These are phyloP conservation scores for Tricholoma hemisulphureum DNA, from an alignment of 768 basidiomycete genomes.

Conservation along the genomic window DNA sequence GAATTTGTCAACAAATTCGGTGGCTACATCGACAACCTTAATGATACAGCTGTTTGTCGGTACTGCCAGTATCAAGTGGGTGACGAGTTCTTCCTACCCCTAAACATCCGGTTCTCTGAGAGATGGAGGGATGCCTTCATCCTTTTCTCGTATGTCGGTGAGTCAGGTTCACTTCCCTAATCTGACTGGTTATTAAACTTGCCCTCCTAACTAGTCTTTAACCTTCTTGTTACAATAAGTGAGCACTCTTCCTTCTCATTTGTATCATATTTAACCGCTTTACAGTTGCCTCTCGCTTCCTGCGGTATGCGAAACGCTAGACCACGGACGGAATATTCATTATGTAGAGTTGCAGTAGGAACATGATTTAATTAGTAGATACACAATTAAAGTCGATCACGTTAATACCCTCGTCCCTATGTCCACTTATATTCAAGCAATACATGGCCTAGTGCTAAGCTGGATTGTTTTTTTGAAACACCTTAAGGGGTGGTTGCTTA, in stretches of 20 bases:
- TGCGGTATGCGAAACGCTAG: conserved; percentile 69
- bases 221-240: conserved; percentile 58
- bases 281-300: conserved; percentile 63
- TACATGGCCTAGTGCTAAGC: too few relatives aligned
- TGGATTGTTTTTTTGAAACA: too few relatives aligned
- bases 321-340: background rate
- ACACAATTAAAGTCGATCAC: background rate
- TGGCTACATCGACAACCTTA: conserved; percentile 72
- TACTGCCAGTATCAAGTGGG: conserved; percentile 73
- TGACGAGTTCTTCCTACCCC: conserved; percentile 65
- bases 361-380: background rate
- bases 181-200: background rate
- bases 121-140: conserved; percentile 73
- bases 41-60: conserved; percentile 57
- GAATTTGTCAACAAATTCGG: conserved; percentile 60
- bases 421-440: too few relatives aligned
- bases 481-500: background rate
- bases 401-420: too few relatives aligned
- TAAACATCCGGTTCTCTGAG: conserved; percentile 61
- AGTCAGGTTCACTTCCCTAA: conserved; percentile 18
- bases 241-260: conserved; percentile 9
- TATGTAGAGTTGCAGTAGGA: background rate
- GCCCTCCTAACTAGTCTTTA: conserved; percentile 51
- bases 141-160: conserved; percentile 58
- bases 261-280: background rate